Conservation (phyloP, 257 asterid species). For the Rehmannia glutinosa region DNA sequence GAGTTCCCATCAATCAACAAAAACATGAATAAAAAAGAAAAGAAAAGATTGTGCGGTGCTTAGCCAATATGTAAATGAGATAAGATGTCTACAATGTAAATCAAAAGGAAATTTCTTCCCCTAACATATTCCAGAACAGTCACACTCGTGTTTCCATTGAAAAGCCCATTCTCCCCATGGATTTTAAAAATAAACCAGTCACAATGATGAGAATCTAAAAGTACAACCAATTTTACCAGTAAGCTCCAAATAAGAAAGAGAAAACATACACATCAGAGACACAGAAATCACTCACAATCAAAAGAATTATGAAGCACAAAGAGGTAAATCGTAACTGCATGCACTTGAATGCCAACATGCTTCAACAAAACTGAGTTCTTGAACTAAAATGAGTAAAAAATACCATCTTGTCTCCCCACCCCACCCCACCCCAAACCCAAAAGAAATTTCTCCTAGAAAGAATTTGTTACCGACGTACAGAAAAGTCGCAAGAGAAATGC, state of each 20-base stretch:
- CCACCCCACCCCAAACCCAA: not conserved
- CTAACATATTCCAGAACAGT: not conserved
- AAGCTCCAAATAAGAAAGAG: not conserved
- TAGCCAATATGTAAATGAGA: not conserved
- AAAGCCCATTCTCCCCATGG: not conserved
- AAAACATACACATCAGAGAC: not conserved
- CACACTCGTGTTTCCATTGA: not conserved
- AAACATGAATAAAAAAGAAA: not conserved
- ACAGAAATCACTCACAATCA: not conserved
- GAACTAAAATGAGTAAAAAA: not conserved
- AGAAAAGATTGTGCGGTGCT: not conserved
- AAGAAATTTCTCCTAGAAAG: not conserved
- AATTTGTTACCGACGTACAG: not conserved
- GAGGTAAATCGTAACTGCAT: constrained; percentile 12
- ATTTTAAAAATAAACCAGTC: not conserved
- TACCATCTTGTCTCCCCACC: not conserved
- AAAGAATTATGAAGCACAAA: not conserved
- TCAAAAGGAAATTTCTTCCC: not conserved
- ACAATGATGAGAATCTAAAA: too few relatives aligned
- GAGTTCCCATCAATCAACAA: constrained; percentile 17
- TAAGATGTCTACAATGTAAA: not conserved
- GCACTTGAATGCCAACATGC: not conserved
- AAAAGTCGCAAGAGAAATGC: constrained; percentile 3
- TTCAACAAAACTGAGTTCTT: not conserved
- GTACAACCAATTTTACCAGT: not conserved